A percentile compares a stretch with the other conserved stretches of the same genome.
These are phyloP conservation scores for Dactylellina cionopaga DNA, from an alignment of 2,329 filamentous ascomycete genomes.

Conservation along the genomic window DNA sequence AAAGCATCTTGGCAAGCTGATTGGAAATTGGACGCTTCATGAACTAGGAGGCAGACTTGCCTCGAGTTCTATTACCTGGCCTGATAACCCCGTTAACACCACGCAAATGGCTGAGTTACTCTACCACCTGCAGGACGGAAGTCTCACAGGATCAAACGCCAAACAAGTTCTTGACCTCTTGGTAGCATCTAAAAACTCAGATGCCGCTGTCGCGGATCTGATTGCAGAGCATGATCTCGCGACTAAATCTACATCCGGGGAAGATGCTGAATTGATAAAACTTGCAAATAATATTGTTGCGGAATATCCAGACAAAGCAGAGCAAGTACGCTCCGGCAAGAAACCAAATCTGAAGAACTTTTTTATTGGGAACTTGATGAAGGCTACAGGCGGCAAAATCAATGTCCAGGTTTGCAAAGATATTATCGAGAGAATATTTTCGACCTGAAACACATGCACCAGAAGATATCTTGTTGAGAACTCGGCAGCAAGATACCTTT, in stretches of 20 bases:
- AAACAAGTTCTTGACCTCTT: constrained; percentile 38
- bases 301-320: constrained; percentile 44
- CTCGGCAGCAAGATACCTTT: too few species aligned
- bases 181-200: not conserved
- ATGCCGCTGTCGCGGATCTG: constrained; percentile 4
- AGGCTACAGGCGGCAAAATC: constrained; percentile 37
- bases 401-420: constrained; percentile 34
- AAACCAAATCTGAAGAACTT: constrained; percentile 45
- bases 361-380: constrained; percentile 50
- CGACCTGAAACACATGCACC: not conserved
- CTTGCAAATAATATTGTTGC: constrained; percentile 21
- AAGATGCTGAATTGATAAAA: constrained; percentile 20
- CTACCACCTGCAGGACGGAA: constrained; percentile 60
- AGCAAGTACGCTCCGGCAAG: constrained; percentile 36
- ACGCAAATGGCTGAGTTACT: constrained; percentile 63
- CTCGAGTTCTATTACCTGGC: constrained; percentile 61
- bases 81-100: constrained; percentile 60
- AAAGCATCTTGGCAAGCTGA: constrained; percentile 63
- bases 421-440: constrained; percentile 45
- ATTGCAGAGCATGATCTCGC: constrained; percentile 37
- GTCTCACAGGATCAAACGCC: constrained; percentile 61
- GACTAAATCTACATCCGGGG: constrained; percentile 2
- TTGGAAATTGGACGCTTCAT: constrained; percentile 70
- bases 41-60: constrained; percentile 65
- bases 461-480: too few species aligned